Base-by-base conservation (phyloP, 225 moss, liverwort and hornwort genomes). In the Thuidium tamariscinum region DNA sequence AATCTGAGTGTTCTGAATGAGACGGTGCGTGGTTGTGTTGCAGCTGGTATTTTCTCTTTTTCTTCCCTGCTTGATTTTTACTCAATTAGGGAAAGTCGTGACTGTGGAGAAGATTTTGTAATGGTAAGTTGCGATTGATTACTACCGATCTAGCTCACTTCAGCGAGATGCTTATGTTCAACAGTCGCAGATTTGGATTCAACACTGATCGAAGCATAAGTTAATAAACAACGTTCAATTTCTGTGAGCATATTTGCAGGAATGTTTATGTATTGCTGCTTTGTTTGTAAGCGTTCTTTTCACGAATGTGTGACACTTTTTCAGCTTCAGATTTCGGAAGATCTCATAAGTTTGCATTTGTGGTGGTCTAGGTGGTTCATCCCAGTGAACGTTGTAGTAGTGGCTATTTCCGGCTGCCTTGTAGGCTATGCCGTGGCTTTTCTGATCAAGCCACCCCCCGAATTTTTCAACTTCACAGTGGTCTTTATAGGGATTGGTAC, bases 41-140 rank as follows among this genome's bases (percentile, higher is more conserved):
- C 94, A 99, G 99, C 90, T 99, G 93, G 99, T 99, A 29, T 99
- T 99, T 89, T 94, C 94, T 87, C 89, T 99, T 72, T 99, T 99
- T 68, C 95, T 99, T 51, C 99, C 99, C 67, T 96, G 97, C 85
- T 88, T 99, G 37, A 97, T 99, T 84, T 94, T 99, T 86, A 95
- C 99, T 70, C 97, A 99, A 89, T 91, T 99, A 89, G 99, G 99
- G 64, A 89, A 89, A 71, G 94, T 93, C 72, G 93, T 97, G 54
- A 96, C 97, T 51, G 42, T 97, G 74, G 96, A 95, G 90, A 99
- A 99, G 89, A 92, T 97, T 48, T 39, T 96, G 3, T 87, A 95
- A 84, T 99, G 99, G 99, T 99, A 88, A 90, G 95, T 80, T 83
- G 25, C 56, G 46, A 69, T 79, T 30, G 44, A 29, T 51, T 16